Evolutionary conservation across 768 basidiomycete genomes (phyloP), one percentile per base, ranked within the genome.

Genomic region (Naematelia aurantialba): DNA sequence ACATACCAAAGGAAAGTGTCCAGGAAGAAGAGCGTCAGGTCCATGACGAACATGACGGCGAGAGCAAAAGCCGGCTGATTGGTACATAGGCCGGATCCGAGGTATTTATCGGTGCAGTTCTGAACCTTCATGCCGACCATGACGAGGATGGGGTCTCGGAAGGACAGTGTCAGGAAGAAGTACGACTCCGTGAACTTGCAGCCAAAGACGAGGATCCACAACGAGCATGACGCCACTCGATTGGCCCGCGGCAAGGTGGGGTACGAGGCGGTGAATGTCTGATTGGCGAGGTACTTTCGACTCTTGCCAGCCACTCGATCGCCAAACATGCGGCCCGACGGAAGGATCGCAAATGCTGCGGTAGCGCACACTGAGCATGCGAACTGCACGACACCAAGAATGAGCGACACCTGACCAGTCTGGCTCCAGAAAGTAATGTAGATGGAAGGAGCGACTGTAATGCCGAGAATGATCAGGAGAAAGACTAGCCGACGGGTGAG

Each of bases 1-100:
- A 98, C 93, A 75, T 93, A 99, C 96, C 96, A 99, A 27, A 99
- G 80, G 87, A 97, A 99, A 5, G 96, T 99, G 80, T 99, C 96
- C 78, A 99, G 82, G 84, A 98, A 99, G 84, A 90, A 99, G 46
- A 99, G 84, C 52, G 88, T 85, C 48, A 99, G 80, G 74, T 98
- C 96, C 94, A 98, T 97, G 81, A 96, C 80, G 75, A 92, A 98
- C 94, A 97, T 99, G 81, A 97, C 88, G 56, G 96, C 85, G 73
- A 99, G 79, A 8, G 94, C 88, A 79, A 98, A 97, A 2, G 89
- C 89, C 1, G 92, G 89, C 67, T 99, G 96, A 76, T 97, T 93
- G 49, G 81, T 80, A 79, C 96, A 99, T 14, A 99, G 83, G 8
- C 80, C 81, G 67, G 82, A 81, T 14, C 92, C 93, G 61, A 97